Conservation (phyloP, 768 basidiomycete genomes). For the Kwoniella botswanensis region DNA sequence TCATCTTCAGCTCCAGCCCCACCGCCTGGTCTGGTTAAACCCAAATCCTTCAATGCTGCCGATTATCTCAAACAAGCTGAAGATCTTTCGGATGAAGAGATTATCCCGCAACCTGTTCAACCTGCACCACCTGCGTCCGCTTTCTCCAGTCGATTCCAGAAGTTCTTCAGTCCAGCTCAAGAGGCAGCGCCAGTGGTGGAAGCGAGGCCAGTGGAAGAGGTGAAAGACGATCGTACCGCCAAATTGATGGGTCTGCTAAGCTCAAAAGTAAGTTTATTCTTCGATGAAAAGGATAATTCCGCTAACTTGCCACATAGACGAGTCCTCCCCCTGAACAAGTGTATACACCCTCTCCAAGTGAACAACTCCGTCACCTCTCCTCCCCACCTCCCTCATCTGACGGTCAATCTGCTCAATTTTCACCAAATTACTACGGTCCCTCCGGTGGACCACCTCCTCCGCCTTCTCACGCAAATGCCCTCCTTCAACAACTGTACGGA, state of each 20-base stretch:
- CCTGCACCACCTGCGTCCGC: conserved; percentile 12
- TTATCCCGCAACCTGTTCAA: not conserved
- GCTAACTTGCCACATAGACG: not conserved
- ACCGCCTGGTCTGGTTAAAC: conserved; percentile 20
- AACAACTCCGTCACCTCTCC: conserved; percentile 14
- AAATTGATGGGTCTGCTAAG: conserved; percentile 38
- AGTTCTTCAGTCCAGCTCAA: conserved; percentile 38
- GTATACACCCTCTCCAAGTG: conserved; percentile 2
- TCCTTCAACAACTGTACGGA: conserved; percentile 27
- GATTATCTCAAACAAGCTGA: conserved; percentile 43
- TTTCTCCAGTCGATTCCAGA: conserved; percentile 47
- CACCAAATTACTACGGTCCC: conserved; percentile 8
- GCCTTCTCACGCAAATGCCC: conserved; percentile 17
- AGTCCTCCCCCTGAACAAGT: conserved; percentile 1
- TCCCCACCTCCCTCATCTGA: conserved; percentile 9
- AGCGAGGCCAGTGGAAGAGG: conserved; percentile 10
- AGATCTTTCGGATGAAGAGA: conserved; percentile 27
- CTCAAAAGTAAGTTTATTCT: conserved; percentile 24
- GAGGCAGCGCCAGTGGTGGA: not conserved
- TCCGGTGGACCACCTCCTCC: conserved; percentile 4
- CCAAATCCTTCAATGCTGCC: conserved; percentile 46
- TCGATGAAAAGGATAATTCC: not conserved
- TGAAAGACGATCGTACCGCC: conserved; percentile 36
- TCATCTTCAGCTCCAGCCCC: conserved; percentile 11
- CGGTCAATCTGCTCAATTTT: not conserved